Evolutionary conservation across 1,139 yeast genomes (phyloP), one percentile per base, ranked within the genome.

Genomic region (Suzukiozyma palmioleophila): DNA sequence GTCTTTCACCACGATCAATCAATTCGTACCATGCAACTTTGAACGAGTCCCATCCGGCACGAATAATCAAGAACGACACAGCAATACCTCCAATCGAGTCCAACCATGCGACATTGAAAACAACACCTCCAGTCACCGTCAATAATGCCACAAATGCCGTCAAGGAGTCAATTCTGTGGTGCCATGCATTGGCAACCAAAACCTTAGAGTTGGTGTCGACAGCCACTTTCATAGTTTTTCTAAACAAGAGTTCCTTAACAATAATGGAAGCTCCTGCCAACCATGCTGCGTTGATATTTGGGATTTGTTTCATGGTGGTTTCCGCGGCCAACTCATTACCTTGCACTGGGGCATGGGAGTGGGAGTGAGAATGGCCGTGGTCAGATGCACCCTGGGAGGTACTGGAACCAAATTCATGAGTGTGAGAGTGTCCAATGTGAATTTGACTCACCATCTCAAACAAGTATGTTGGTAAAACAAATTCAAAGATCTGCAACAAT

Each of bases 111-210:
- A 88, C 74, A 46, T 81, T 77, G 46, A 88, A 76, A 45, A 87
- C 65, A 47, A 84, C 82, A 25, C 96, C 96, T 2, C 94, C 83
- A 0, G 95, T 78, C 39, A 92, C 94, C 0, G 97, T 89, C 4
- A 81, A 75, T 21, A 90, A 75, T 0, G 98, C 97, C 8, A 92
- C 97, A 30, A 85, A 73, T 0, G 97, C 89, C 0, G 97, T 94
- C 50, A 92, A 61, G 1, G 96, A 84, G 58, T 92, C 98, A n/a
- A 92, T 90, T 47, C 98, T 75, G 56, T 92, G 98, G 59, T 92
- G 98, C 97, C 97, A 92, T 3, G 98, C 98, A 56, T 92, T 92
- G 6, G 98, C 98, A 37, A 88, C 82, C 40, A 92, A 72, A 4
- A 92, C 97, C 46, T 88, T 86, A 1, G 97, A 88, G 53, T 87